Conservation (phyloP, 208 protist genomes). For the Porcisia hertigi region DNA sequence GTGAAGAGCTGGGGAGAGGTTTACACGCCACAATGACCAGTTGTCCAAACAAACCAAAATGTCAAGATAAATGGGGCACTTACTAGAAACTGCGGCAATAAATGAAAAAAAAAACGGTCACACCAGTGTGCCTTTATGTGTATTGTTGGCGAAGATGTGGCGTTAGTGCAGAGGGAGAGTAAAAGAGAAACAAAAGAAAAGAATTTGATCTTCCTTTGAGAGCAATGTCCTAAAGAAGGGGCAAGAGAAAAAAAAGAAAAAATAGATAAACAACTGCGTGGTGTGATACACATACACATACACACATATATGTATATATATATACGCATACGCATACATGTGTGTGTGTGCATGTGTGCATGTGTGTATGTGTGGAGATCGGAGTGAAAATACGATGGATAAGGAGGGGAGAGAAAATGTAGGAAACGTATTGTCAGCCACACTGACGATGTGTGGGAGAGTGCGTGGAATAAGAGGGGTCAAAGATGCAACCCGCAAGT, state of each 20-base stretch:
- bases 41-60: not conserved
- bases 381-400: too few relatives aligned
- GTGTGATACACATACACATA: not conserved
- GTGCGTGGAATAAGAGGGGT: not conserved
- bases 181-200: constrained; percentile 7
- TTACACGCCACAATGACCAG: not conserved
- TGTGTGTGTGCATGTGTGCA: not conserved
- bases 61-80: not conserved
- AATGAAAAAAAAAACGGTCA: not conserved
- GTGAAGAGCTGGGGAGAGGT: not conserved
- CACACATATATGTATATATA: too few relatives aligned
- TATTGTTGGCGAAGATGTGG: not conserved
- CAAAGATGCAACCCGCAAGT: not conserved
- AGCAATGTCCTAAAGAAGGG: not conserved
- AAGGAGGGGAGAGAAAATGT: not conserved
- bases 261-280: not conserved
- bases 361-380: too few relatives aligned
- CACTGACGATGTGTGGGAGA: not conserved
- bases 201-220: not conserved
- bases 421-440: not conserved
- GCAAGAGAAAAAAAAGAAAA: not conserved
- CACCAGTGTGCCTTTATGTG: not conserved
- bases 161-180: not conserved
- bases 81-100: not conserved
- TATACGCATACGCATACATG: not conserved